These are phyloP conservation scores for Leishmania arabica DNA, from an alignment of 208 protist genomes.

Conservation along the genomic window DNA sequence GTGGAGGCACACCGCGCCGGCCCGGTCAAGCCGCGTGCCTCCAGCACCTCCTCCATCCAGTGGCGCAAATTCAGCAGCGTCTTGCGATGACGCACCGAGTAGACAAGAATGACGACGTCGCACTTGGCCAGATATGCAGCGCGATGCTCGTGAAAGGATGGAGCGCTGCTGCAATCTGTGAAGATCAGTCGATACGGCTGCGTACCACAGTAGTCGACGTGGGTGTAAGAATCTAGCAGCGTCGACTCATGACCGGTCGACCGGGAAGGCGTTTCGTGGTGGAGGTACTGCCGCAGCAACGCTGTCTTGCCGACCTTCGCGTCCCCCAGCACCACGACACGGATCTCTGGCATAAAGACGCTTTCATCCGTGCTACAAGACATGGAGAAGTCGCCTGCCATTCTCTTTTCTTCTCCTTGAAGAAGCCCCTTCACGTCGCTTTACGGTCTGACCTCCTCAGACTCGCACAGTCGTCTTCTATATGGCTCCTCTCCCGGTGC, in stretches of 20 bases:
- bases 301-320: constrained; percentile 55
- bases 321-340: constrained; percentile 53
- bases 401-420: not conserved
- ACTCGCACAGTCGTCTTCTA: not conserved
- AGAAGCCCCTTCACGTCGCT: not conserved
- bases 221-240: constrained; percentile 52
- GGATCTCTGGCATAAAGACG: constrained; percentile 18
- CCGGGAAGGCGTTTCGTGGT: constrained; percentile 20
- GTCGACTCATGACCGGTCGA: constrained; percentile 40
- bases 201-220: constrained; percentile 36
- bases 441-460: not conserved
- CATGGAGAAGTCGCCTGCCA: constrained; percentile 2
- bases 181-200: constrained; percentile 43
- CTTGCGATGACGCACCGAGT: constrained; percentile 48
- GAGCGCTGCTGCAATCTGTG: constrained; percentile 55
- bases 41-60: constrained; percentile 41
- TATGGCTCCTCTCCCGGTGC: not conserved
- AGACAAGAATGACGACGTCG: constrained; percentile 65
- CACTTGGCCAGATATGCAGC: constrained; percentile 55
- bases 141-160: constrained; percentile 50
- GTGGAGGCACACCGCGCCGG: constrained; percentile 20
- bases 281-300: constrained; percentile 56
- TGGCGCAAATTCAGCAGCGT: constrained; percentile 37
- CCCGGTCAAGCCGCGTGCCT: constrained; percentile 23
- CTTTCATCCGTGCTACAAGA: not conserved